Base-by-base conservation (phyloP, 2,329 filamentous ascomycete species). In the Fusarium torreyae region DNA sequence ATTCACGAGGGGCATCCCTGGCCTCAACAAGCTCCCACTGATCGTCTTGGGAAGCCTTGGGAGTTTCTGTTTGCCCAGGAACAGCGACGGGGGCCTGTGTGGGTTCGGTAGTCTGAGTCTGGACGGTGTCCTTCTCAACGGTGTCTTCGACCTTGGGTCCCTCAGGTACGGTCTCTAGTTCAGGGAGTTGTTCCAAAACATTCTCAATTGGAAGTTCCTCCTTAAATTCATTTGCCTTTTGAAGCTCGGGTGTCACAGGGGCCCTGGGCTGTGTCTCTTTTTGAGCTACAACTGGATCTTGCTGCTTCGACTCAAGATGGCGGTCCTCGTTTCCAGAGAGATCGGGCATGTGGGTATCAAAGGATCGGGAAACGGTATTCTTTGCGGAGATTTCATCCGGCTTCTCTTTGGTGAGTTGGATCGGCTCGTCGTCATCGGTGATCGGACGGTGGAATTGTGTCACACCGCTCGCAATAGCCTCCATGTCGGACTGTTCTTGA, bases 401-500 rank as follows among this genome's bases (percentile, higher is more conserved):
- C 34, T 55, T 62, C 13, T 71, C 66, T 43, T 68, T 75, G 50
- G 45, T 61, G 50, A 74, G 69, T 33, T 75, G 66, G 11, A 73
- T 62, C 11, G 63, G 66, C 34, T 72, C 70, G 24, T 75, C 71
- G 18, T 75, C 70, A 26, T 68, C 70, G 11, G 60, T 62, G 18
- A 66, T 67, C 17, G 51, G 63, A 26, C 66, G 73, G 34, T 74
- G 71, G 36, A 75, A 73, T 28, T 75, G 63, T 2, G 72, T 57
- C 38, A 72, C 62, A 20, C 70, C 73, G 20, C 46, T 68, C 15
- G 66, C 70, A 45, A 74, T 72, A 8, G 61, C 73, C 26, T 75
- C 73, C 38, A 64, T 58, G 33, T 75, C 73, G 48, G 63, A 72
- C 44, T 73, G 73, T 46, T 70, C 68, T 43, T 75, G 68, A 9